phyloP scores from a whole-genome alignment of 345 rosid species.

The Aurinia saxatilis region DNA sequence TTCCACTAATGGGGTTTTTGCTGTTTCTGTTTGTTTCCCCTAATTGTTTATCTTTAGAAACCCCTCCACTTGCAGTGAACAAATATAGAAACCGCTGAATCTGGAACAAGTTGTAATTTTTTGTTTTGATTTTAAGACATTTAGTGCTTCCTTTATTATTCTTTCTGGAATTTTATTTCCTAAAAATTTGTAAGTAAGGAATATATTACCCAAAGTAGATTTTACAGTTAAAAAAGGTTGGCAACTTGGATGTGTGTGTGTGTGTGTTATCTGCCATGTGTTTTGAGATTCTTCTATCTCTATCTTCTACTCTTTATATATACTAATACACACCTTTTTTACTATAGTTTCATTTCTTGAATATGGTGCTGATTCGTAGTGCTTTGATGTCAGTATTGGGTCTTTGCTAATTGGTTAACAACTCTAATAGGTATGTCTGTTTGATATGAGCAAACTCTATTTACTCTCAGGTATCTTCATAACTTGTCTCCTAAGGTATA shows the following conservation, averaged over 20 bases:
- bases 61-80: neutral
- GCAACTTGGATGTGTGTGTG: constrained; percentile 6
- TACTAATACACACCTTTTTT: neutral
- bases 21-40: neutral
- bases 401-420: neutral
- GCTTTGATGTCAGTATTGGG: neutral
- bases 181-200: neutral
- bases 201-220: neutral
- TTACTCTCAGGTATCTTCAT: neutral
- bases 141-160: neutral
- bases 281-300: neutral
- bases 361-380: neutral
- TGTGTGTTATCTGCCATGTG: neutral
- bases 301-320: neutral
- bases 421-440: neutral
- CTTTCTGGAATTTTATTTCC: neutral
- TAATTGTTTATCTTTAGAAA: neutral
- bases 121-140: neutral
- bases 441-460: neutral
- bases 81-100: neutral
- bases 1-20: neutral
- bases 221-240: neutral
- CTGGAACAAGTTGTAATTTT: neutral
- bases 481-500: constrained; percentile 21
- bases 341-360: neutral